phyloP scores from a whole-genome alignment of 371 early-diverging fungal species.

The Mucor racemosus region DNA sequence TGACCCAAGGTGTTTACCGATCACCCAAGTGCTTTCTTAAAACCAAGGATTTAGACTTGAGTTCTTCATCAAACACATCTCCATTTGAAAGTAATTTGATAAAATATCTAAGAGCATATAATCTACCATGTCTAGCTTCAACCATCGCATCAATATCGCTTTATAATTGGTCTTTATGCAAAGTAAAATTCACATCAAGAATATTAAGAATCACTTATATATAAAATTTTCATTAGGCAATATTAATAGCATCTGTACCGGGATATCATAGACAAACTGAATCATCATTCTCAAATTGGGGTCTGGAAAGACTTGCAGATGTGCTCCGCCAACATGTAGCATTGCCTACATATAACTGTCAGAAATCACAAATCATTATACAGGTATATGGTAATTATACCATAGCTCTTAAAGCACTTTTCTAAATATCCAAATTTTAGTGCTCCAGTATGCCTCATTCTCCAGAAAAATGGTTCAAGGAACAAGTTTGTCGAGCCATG shows the following conservation, averaged over 20 bases:
- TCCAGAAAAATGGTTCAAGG: constrained; percentile 14
- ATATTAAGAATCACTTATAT: not conserved
- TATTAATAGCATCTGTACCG: constrained; percentile 14
- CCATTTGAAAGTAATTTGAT: constrained; percentile 7
- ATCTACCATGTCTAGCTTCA: not conserved
- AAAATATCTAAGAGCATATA: constrained; percentile 1
- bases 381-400: not conserved
- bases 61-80: not conserved
- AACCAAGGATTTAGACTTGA: not conserved
- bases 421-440: not conserved
- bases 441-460: constrained; percentile 15
- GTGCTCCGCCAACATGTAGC: constrained; percentile 6
- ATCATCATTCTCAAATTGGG: constrained; percentile 1
- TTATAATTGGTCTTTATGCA: constrained; percentile 11
- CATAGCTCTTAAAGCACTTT: not conserved
- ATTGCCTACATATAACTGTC: not conserved
- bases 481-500: not conserved
- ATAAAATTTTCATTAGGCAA: not conserved
- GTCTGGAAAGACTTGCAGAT: constrained; percentile 1
- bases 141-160: not conserved
- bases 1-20: constrained; percentile 19
- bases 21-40: not conserved
- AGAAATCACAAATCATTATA: constrained; percentile 5
- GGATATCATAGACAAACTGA: constrained; percentile 5
- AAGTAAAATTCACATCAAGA: not conserved